Evolutionary conservation across 345 rosid genomes (phyloP), one percentile per base, ranked within the genome.

Genomic region (Adansonia digitata): DNA sequence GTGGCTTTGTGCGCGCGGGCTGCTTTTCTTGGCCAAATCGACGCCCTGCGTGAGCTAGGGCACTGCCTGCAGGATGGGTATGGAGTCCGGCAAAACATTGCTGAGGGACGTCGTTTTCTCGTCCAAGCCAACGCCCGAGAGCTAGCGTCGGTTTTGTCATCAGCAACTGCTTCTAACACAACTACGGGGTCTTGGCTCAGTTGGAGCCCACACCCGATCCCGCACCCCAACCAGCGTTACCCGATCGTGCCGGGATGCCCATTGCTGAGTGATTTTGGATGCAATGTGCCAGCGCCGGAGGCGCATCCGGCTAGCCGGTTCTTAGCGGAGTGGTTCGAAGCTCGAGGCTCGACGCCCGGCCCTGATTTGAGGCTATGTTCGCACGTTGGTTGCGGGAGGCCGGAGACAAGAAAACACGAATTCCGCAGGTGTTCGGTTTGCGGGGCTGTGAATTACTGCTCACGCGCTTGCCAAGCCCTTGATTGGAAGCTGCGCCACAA

Each of bases 51-150:
- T 2, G 98, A 94, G 87, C 93, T 94, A 2, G 99, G 99, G 51
- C 99, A 94, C 90, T 94, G 99, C 69, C 88, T 94, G 3, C 97
- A 92, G 55, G 99, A 94, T 52, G 99, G 99, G 34, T 94, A 94
- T 57, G 99, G 99, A 18, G 97, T 94, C 55, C 91, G 93, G 1
- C 97, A 87, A 74, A 91, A 91, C 83, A 79, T 92, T 13, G 81
- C 85, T 15, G 97, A 94, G 71, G 99, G 98, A 2, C 91, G 99
- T 1, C 87, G 96, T 17, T 88, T 92, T 59, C 88, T 94, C 1
- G 92, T 94, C 61, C 98, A 94, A 79, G 99, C 99, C 53, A 94
- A 94, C 86, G 94, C 96, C 5, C 90, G 96, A 3, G 99, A 94
- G 75, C 85, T 94, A 27, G 94, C 89, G 4, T 84, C 90, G 4